Base-by-base conservation (phyloP, 305 asterid species). In the Solanum hybrid region DNA sequence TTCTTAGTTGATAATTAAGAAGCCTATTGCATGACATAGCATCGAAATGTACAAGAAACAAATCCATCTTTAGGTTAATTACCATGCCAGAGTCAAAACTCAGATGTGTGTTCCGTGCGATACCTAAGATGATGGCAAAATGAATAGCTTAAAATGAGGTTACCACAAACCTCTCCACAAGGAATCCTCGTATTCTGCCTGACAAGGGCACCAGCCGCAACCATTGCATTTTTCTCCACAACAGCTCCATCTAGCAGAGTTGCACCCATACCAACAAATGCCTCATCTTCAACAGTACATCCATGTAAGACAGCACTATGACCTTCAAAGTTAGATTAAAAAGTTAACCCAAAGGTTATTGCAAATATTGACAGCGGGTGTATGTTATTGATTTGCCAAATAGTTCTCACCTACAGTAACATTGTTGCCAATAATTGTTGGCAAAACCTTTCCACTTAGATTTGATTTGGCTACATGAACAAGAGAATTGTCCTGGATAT, bases 141-240 rank as follows among this genome's bases (percentile, higher is more conserved):
- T 31, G 77, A 85, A 85, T 6, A 57, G 38, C 77, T 57, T 31
- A 57, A 85, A 57, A 15, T 85, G 77, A 57, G 32, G n/a, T 57
- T 57, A 24, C 88, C 45, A 92, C 97, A 88, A 89, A 97, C 99
- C 99, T 97, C 99, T 87, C 99, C 97, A 75, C 93, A 89, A 75
- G 99, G 98, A 87, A 97, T 94, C 92, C 97, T 95, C n/a, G 98
- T 96, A 87, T 97, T 94, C 94, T 96, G 99, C 86, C 98, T 95
- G 82, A 97, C 99, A 92, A 97, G 99, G 45, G 99, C 98, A 90
- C 99, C 99, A 79, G 99, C 99, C 90, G 99, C 99, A 91, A 97
- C 98, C 99, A 97, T 96, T 32, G 98, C 97, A 89, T 97, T 94
- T 91, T 97, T 97, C 93, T 97, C 99, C 85, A 97, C 93, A 83